These are phyloP conservation scores for Cladosporium oxysporum DNA, from an alignment of 2,329 filamentous ascomycete species.

Conservation along the genomic window DNA sequence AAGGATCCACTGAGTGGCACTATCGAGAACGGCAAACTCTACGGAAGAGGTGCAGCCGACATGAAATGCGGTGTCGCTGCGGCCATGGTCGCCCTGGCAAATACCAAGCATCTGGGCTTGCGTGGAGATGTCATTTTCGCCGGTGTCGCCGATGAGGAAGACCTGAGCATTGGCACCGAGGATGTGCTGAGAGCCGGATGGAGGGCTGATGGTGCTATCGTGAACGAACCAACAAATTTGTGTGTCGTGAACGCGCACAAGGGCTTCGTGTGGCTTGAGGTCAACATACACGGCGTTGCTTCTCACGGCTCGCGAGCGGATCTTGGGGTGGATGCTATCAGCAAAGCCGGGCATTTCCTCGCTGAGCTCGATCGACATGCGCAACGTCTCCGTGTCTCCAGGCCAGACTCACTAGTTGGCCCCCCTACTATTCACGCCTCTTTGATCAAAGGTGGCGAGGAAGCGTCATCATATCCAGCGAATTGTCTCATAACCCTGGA, in stretches of 20 bases:
- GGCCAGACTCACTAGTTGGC: neutral
- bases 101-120: conserved; percentile 35
- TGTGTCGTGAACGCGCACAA: conserved; percentile 35
- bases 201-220: conserved; percentile 55
- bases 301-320: conserved; percentile 6
- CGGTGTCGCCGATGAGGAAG: conserved; percentile 58
- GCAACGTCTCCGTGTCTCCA: neutral
- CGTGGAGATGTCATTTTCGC: conserved; percentile 55
- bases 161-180: conserved; percentile 53
- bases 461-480: conserved; percentile 13
- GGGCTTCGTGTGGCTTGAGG: conserved; percentile 17
- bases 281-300: conserved; percentile 5
- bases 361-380: conserved; percentile 5
- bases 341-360: conserved; percentile 12
- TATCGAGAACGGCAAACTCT: neutral
- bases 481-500: neutral
- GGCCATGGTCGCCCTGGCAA: conserved; percentile 45
- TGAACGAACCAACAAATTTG: conserved; percentile 51
- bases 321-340: conserved; percentile 8
- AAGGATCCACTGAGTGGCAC: neutral
- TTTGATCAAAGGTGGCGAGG: conserved; percentile 11
- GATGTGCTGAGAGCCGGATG: conserved; percentile 55
- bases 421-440: conserved; percentile 11
- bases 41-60: conserved; percentile 51
- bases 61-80: conserved; percentile 58